Base-by-base conservation (phyloP, 257 asterid genomes). In the Plantago major region DNA sequence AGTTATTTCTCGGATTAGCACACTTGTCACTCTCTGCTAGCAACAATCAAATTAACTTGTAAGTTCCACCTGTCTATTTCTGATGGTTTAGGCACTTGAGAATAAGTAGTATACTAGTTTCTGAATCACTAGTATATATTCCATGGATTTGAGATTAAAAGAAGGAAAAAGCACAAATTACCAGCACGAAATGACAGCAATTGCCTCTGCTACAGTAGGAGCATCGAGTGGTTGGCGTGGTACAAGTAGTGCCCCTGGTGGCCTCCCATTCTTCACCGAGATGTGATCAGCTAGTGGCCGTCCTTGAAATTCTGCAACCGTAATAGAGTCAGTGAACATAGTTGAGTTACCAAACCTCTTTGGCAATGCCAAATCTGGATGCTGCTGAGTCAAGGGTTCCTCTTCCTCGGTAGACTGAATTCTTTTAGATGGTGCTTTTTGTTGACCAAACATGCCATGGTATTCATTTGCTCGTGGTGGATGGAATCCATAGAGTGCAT, bases 171-270 rank as follows among this genome's bases (percentile, higher is more conserved):
- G n/a, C n/a, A 6, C 15, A 40, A 59, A 13, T 67, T 84, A 90
- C 99, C 97, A 92, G 81, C 99, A 92, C 11, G 97, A 89, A 71
- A 89, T 74, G 70, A 92, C 99, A 12, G 97, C 97, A 66, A 92
- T 89, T 3, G 99, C 96, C 79, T 89, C 99, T 6, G 99, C 99
- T 1, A 87, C 99, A 4, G 96, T 92, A 15, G 96, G 96, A 16
- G 99, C 99, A 58, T 92, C 97, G 2, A 92, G 84, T 4, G 95
- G 86, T 11, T 82, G 83, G 2, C 99, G 92, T n/a, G 97, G 80
- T 14, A 19, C 47, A 42, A 92, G 74, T 26, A 92, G 75, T 0
- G 99, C 86, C 14, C 99, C 99, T 0, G 97, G 95, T 1, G 97
- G 91, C 71, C 99, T 71, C 6, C 97, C 99, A 10, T 92, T 89